A percentile compares a stretch with the other conserved stretches of the same genome.
phyloP scores from a whole-genome alignment of 805 yeast genomes.

The Isabelozyma heimii region DNA sequence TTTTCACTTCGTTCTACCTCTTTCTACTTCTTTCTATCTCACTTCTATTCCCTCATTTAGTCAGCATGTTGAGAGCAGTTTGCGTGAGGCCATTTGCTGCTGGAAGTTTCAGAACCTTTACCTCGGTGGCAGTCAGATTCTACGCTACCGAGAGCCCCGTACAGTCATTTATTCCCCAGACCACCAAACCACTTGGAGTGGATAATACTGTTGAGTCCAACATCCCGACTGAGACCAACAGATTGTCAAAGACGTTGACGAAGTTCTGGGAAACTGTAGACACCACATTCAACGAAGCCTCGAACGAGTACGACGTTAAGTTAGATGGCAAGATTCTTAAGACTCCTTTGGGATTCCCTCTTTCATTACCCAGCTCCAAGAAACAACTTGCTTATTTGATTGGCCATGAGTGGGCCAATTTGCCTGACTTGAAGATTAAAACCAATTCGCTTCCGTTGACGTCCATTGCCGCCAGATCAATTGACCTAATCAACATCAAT shows the following conservation, averaged over 20 bases:
- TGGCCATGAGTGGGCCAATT: conserved; percentile 82
- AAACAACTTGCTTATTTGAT: conserved; percentile 68
- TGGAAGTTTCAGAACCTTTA: background rate
- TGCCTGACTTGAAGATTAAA: conserved; percentile 64
- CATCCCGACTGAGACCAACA: conserved; percentile 59
- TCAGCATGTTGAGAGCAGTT: background rate
- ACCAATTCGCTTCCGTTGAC: conserved; percentile 85
- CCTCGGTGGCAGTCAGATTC: background rate
- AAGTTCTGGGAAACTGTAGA: conserved; percentile 82
- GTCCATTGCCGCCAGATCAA: conserved; percentile 79
- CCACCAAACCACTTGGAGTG: conserved; percentile 14
- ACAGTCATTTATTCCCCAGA: conserved; percentile 8
- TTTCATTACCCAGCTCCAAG: conserved; percentile 61
- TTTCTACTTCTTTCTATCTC: background rate
- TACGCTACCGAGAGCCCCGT: conserved; percentile 16
- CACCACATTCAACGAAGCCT: conserved; percentile 26
- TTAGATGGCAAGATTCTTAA: conserved; percentile 74
- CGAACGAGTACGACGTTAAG: conserved; percentile 47
- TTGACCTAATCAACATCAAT: conserved; percentile 55
- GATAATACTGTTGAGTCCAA: conserved; percentile 50
- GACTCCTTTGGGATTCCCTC: conserved; percentile 77
- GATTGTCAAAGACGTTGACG: conserved; percentile 62
- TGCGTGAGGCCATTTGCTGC: background rate
- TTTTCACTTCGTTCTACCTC: too few relatives aligned
- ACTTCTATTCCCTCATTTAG: background rate